Percentiles rank a stretch among this genome's conserved stretches.
Conservation (phyloP, 345 rosid species). For the Garcia nutans region DNA sequence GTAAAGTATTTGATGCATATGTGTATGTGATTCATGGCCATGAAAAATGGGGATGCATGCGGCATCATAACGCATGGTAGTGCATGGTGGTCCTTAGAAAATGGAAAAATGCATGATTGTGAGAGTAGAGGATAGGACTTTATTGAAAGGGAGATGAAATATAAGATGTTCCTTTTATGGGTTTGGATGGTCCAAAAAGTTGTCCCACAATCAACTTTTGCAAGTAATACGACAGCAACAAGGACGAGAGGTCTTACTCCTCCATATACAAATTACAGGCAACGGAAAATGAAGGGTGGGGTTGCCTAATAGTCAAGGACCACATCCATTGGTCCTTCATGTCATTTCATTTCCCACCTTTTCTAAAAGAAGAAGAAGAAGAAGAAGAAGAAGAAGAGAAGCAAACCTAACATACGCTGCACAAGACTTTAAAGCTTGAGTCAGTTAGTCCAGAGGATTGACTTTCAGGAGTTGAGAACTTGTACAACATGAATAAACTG, state of each 20-base stretch:
- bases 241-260: background rate
- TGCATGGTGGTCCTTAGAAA: slow-evolving; percentile 36
- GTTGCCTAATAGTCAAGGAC: background rate
- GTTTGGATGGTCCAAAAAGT: slow-evolving; percentile 26
- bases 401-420: background rate
- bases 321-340: slow-evolving; percentile 22
- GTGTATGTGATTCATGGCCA: background rate
- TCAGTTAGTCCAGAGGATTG: background rate
- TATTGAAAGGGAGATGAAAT: slow-evolving; percentile 34
- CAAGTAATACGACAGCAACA: slow-evolving; percentile 1
- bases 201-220: slow-evolving; percentile 4
- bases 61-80: slow-evolving; percentile 21
- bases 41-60: slow-evolving; percentile 19
- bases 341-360: slow-evolving; percentile 15
- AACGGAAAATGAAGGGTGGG: background rate
- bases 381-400: background rate
- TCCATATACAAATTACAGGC: background rate
- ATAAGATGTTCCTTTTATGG: slow-evolving; percentile 15
- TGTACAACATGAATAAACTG: background rate
- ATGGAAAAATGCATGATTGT: slow-evolving; percentile 9
- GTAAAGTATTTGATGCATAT: background rate
- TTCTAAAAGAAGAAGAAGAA: background rate
- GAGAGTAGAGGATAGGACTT: background rate
- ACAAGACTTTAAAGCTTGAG: background rate
- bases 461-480: background rate